Evolutionary conservation across 768 basidiomycete species (phyloP).

Genomic region (Boletus pseudopeckii): DNA sequence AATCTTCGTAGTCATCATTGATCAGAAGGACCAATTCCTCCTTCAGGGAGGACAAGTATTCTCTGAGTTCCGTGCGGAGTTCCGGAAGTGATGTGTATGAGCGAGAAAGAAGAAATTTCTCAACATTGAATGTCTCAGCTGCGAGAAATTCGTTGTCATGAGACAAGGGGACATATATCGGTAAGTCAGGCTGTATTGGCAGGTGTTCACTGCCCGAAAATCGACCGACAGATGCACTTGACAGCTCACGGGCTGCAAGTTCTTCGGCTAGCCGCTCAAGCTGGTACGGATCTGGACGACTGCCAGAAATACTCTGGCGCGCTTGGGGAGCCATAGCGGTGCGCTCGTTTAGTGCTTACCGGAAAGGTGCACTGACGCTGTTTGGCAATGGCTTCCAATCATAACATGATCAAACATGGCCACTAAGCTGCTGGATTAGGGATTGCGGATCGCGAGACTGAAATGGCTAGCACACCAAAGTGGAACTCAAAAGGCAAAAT

Average conservation of each 20-base stretch:
- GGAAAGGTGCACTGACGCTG: background rate
- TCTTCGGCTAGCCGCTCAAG: slow-evolving; percentile 74
- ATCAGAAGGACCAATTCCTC: slow-evolving; percentile 94
- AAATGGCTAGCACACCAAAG: too few species aligned
- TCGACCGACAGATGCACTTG: slow-evolving; percentile 12
- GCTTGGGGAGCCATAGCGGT: slow-evolving; percentile 17
- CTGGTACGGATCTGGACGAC: slow-evolving; percentile 53
- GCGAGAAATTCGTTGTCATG: slow-evolving; percentile 75
- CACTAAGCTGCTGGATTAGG: background rate
- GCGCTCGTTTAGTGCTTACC: background rate
- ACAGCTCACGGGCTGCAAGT: slow-evolving; percentile 53
- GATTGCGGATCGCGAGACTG: too few species aligned
- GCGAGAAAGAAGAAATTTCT: slow-evolving; percentile 84
- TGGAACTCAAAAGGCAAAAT: too few species aligned
- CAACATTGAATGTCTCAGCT: slow-evolving; percentile 69
- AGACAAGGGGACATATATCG: slow-evolving; percentile 67
- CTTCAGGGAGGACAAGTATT: slow-evolving; percentile 79
- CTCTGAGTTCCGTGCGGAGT: slow-evolving; percentile 79
- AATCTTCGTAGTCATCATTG: slow-evolving; percentile 97
- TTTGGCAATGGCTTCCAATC: slow-evolving; percentile 25
- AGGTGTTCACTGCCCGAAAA: slow-evolving; percentile 7
- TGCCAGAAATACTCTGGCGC: slow-evolving; percentile 12
- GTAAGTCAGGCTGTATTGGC: slow-evolving; percentile 45
- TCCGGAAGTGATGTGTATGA: slow-evolving; percentile 84
- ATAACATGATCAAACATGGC: slow-evolving; percentile 23